Conservation (phyloP, 108 stramenopile species). For the Fragilariopsis cylindrus region DNA sequence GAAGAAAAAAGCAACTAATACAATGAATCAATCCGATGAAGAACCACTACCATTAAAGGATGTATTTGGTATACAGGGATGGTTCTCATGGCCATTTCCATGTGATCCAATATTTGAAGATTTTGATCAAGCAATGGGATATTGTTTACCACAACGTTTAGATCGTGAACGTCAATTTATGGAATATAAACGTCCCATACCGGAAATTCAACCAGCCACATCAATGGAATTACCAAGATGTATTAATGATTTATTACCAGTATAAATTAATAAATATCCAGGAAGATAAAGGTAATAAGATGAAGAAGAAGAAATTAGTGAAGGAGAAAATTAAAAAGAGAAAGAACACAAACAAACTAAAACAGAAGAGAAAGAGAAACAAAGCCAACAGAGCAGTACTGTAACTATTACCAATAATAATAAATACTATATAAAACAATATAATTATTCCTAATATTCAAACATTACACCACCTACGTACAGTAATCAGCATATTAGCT, state of each 20-base stretch:
- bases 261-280: slow-evolving; percentile 20
- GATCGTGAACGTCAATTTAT: slow-evolving; percentile 67
- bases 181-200: slow-evolving; percentile 47
- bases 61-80: slow-evolving; percentile 86
- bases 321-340: too few relatives aligned
- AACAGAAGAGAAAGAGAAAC: too few relatives aligned
- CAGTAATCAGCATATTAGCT: too few relatives aligned
- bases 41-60: slow-evolving; percentile 85
- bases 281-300: too few relatives aligned
- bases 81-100: slow-evolving; percentile 80
- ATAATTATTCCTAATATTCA: too few relatives aligned
- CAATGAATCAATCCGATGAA: slow-evolving; percentile 79
- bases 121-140: slow-evolving; percentile 82
- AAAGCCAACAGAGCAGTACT: too few relatives aligned
- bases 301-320: too few relatives aligned
- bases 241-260: slow-evolving; percentile 54
- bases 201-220: slow-evolving; percentile 26
- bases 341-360: too few relatives aligned
- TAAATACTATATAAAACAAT: too few relatives aligned
- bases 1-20: slow-evolving; percentile 87
- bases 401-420: too few relatives aligned
- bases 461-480: too few relatives aligned
- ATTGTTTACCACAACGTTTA: slow-evolving; percentile 73
- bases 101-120: slow-evolving; percentile 88
- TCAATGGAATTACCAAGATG: slow-evolving; percentile 52